Evolutionary conservation across 1,284 basidiomycete genomes (phyloP).

Genomic region (Exsudoporus floridanus): DNA sequence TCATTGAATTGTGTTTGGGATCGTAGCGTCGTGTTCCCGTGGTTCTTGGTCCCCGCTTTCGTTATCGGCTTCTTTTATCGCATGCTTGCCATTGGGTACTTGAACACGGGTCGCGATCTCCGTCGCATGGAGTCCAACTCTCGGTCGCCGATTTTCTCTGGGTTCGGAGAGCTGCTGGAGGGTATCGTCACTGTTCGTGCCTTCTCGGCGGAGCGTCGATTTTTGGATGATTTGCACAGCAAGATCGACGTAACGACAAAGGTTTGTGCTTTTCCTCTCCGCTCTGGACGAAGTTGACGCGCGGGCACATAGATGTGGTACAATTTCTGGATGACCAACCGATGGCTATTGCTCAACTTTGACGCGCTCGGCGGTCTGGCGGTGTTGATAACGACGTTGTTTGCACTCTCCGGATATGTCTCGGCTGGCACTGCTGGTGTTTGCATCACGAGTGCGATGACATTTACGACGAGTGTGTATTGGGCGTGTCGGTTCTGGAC

Average conservation of each 20-base stretch:
- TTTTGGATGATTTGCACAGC: conserved; percentile 69
- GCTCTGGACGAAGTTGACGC: not conserved
- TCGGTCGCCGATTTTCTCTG: conserved; percentile 60
- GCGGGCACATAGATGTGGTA: conserved; percentile 61
- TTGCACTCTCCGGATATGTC: conserved; percentile 68
- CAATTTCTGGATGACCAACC: conserved; percentile 77
- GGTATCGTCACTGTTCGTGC: conserved; percentile 84
- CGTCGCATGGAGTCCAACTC: conserved; percentile 62
- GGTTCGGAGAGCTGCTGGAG: conserved; percentile 66
- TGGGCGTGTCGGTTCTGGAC: conserved; percentile 68
- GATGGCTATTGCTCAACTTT: conserved; percentile 77
- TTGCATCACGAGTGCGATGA: conserved; percentile 79
- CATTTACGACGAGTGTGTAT: conserved; percentile 59
- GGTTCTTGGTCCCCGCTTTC: conserved; percentile 57
- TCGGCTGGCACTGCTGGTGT: conserved; percentile 79
- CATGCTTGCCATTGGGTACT: conserved; percentile 52
- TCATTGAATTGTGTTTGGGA: conserved; percentile 6
- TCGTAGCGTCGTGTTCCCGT: conserved; percentile 51
- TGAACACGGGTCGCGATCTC: conserved; percentile 55
- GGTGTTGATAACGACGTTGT: conserved; percentile 70
- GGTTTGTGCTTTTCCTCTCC: conserved; percentile 35
- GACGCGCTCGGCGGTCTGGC: conserved; percentile 65
- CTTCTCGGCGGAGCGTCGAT: conserved; percentile 80
- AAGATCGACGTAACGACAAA: conserved; percentile 68
- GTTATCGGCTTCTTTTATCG: conserved; percentile 53